Evolutionary conservation across 2,329 filamentous ascomycete species (phyloP).

Genomic region (Bipolaris cookei): DNA sequence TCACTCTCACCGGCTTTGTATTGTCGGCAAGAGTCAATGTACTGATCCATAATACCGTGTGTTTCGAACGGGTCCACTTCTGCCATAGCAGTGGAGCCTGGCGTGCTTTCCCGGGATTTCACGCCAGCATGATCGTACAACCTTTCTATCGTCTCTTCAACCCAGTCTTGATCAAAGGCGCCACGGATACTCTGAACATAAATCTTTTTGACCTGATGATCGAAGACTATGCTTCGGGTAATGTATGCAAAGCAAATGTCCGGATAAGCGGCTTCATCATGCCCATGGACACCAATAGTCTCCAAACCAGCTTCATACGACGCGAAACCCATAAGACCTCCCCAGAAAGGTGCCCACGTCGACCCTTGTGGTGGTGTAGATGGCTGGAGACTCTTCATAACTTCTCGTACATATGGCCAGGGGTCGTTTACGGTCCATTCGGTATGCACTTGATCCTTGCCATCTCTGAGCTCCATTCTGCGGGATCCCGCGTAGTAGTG

Average conservation of each 20-base stretch:
- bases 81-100: slow-evolving; percentile 32
- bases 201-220: slow-evolving; percentile 67
- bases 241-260: slow-evolving; percentile 81
- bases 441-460: slow-evolving; percentile 34
- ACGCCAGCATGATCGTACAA: slow-evolving; percentile 39
- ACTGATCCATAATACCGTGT: slow-evolving; percentile 34
- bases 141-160: slow-evolving; percentile 48
- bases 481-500: slow-evolving; percentile 42
- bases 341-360: slow-evolving; percentile 69
- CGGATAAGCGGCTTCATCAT: slow-evolving; percentile 54
- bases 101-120: slow-evolving; percentile 41
- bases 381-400: slow-evolving; percentile 48
- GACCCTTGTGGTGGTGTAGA: slow-evolving; percentile 30
- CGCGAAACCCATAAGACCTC: slow-evolving; percentile 82
- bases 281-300: slow-evolving; percentile 59
- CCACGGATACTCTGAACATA: slow-evolving; percentile 72
- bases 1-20: slow-evolving; percentile 20
- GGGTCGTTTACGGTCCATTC: slow-evolving; percentile 40
- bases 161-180: slow-evolving; percentile 53
- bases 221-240: slow-evolving; percentile 76
- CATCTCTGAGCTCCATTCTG: slow-evolving; percentile 40
- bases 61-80: slow-evolving; percentile 42
- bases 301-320: slow-evolving; percentile 82
- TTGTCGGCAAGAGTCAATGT: slow-evolving; percentile 33
- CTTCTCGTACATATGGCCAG: slow-evolving; percentile 50